phyloP scores from a whole-genome alignment of 176 grass and related monocot species.

The Oryza coarctata region DNA sequence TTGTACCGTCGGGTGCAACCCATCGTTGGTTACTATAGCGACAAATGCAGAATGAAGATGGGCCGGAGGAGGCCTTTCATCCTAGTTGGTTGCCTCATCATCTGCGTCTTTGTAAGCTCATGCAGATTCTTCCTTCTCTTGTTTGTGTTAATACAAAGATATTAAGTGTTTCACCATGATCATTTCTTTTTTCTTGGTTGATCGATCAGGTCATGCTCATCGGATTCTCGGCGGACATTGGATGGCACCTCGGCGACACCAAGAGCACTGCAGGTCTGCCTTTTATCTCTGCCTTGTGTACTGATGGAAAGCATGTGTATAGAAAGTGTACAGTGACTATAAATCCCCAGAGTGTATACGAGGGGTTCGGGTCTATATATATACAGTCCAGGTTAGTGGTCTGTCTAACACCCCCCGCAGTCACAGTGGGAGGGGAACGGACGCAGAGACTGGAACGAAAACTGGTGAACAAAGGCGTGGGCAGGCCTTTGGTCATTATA shows the following conservation, averaged over 20 bases:
- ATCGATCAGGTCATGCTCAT: conserved; percentile 43
- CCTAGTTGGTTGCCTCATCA: conserved; percentile 62
- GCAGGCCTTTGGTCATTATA: too few species aligned
- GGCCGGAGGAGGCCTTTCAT: conserved; percentile 81
- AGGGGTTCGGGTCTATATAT: too few species aligned
- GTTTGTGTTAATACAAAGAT: neutral
- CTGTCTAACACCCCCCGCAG: too few species aligned
- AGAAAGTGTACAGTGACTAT: too few species aligned
- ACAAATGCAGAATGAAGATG: conserved; percentile 53
- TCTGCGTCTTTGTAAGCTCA: conserved; percentile 41
- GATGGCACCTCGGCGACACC: conserved; percentile 62
- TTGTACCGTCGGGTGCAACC: conserved; percentile 42
- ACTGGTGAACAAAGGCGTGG: too few species aligned
- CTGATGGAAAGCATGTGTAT: neutral
- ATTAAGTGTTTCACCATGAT: neutral
- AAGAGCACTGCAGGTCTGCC: conserved; percentile 72
- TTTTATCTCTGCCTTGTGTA: neutral
- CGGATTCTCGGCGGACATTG: conserved; percentile 87
- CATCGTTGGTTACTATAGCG: conserved; percentile 67
- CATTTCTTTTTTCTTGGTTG: neutral
- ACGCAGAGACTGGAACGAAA: too few species aligned
- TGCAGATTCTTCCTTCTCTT: neutral
- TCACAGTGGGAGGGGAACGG: too few species aligned
- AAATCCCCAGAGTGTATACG: too few species aligned
- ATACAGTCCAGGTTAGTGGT: too few species aligned